Evolutionary conservation across 1,284 basidiomycete species (phyloP).

Genomic region (Vanrija pseudolonga): DNA sequence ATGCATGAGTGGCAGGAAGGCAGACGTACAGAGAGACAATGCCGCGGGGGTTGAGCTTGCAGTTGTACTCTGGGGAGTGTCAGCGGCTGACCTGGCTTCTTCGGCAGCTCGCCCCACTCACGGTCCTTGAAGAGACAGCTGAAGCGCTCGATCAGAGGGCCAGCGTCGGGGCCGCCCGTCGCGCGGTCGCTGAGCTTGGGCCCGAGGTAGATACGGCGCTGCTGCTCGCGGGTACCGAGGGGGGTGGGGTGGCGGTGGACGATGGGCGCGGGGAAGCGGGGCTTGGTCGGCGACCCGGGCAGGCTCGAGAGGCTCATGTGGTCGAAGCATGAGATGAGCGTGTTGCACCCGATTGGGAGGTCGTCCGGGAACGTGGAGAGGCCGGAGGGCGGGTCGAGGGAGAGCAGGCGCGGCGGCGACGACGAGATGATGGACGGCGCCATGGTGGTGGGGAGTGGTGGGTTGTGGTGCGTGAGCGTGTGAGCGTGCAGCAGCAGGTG

Average conservation of each 20-base stretch:
- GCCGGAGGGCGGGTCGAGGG: slow-evolving; percentile 10
- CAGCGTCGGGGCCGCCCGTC: slow-evolving; percentile 45
- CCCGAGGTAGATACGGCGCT: slow-evolving; percentile 38
- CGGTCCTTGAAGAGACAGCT: slow-evolving; percentile 45
- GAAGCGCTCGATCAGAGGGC: slow-evolving; percentile 46
- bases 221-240: slow-evolving; percentile 34
- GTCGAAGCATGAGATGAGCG: slow-evolving; percentile 37
- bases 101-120: slow-evolving; percentile 14
- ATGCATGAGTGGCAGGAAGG: too few relatives aligned
- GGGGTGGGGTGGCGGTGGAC: slow-evolving; percentile 1
- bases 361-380: slow-evolving; percentile 30
- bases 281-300: slow-evolving; percentile 4
- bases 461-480: too few relatives aligned
- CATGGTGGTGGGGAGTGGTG: too few relatives aligned
- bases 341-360: slow-evolving; percentile 24
- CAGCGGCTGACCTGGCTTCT: too few relatives aligned
- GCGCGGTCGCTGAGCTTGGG: slow-evolving; percentile 42
- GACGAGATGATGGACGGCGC: too few relatives aligned
- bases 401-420: neutral
- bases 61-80: slow-evolving; percentile 35
- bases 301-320: slow-evolving; percentile 25
- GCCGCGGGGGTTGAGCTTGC: slow-evolving; percentile 41
- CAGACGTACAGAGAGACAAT: slow-evolving; percentile 45
- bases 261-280: neutral
- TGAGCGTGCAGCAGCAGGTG: too few relatives aligned